These are phyloP conservation scores for Zymoseptoria pseudotritici DNA, from an alignment of 2,329 filamentous ascomycete genomes.

Conservation along the genomic window DNA sequence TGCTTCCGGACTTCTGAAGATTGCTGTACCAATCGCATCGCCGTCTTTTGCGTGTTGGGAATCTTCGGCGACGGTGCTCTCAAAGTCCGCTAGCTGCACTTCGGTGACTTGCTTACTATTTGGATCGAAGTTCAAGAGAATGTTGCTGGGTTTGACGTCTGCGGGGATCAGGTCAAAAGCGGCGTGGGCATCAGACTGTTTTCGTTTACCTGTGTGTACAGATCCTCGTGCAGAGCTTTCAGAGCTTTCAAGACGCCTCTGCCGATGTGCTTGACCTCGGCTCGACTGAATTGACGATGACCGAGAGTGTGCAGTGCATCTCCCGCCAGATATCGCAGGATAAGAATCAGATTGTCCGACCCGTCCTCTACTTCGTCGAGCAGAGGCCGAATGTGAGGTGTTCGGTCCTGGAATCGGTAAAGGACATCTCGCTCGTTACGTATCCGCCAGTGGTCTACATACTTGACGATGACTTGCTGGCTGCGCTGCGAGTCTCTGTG, in stretches of 20 bases:
- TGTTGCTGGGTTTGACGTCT: constrained; percentile 32
- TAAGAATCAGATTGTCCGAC: neutral
- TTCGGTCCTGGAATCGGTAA: constrained; percentile 1
- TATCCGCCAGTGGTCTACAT: neutral
- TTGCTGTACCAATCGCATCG: constrained; percentile 27
- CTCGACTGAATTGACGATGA: neutral
- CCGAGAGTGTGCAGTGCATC: neutral
- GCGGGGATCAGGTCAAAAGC: neutral
- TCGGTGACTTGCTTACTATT: constrained; percentile 22
- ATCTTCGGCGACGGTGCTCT: constrained; percentile 1
- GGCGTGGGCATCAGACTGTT: neutral
- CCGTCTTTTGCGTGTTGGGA: constrained; percentile 19
- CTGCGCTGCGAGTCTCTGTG: neutral
- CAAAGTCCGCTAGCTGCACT: constrained; percentile 25
- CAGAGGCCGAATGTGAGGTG: constrained; percentile 5
- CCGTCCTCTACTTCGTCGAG: constrained; percentile 3
- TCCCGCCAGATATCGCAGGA: constrained; percentile 3
- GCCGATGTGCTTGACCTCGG: constrained; percentile 11
- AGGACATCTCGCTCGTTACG: constrained; percentile 3
- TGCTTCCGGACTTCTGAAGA: constrained; percentile 33
- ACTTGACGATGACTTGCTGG: constrained; percentile 7
- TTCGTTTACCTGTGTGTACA: constrained; percentile 22
- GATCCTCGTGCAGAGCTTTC: constrained; percentile 19
- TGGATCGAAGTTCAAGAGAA: constrained; percentile 31
- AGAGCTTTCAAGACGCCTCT: constrained; percentile 20